These are phyloP conservation scores for Rhodotorula mucilaginosa DNA, from an alignment of 1,284 basidiomycete species.

Conservation along the genomic window DNA sequence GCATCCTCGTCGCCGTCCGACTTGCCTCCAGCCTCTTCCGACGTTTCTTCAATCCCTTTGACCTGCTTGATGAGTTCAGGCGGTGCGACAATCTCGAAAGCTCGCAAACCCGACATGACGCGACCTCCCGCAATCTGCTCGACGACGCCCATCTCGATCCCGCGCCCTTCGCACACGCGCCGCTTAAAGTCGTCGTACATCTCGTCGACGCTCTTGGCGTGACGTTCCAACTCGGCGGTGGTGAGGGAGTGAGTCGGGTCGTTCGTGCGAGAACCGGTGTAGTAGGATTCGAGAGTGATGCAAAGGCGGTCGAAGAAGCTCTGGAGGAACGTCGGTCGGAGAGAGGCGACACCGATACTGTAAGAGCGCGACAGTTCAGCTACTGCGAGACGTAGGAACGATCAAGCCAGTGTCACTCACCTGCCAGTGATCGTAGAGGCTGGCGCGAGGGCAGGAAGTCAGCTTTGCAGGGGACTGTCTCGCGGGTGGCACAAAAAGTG, in stretches of 20 bases:
- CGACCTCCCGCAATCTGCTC: conserved; percentile 51
- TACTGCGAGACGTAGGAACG: not conserved
- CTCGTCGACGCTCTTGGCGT: conserved; percentile 48
- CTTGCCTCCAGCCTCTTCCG: not conserved
- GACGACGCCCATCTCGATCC: conserved; percentile 48
- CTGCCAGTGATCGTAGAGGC: conserved; percentile 52
- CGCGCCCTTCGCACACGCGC: conserved; percentile 49
- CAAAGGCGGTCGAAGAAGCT: conserved; percentile 51
- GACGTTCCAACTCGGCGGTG: conserved; percentile 45
- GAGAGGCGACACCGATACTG: conserved; percentile 47
- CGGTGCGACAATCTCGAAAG: conserved; percentile 46
- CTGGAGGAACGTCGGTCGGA: conserved; percentile 51
- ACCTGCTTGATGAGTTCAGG: conserved; percentile 39
- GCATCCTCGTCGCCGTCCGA: not conserved
- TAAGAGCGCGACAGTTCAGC: not conserved
- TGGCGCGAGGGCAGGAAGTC: not conserved
- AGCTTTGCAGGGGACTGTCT: too few relatives aligned
- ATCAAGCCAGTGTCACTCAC: not conserved
- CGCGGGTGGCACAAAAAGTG: not conserved
- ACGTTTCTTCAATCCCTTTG: conserved; percentile 36
- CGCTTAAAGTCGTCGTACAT: conserved; percentile 48
- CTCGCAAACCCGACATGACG: conserved; percentile 51
- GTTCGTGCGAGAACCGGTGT: conserved; percentile 48
- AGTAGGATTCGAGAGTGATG: conserved; percentile 50
- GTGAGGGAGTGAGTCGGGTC: conserved; percentile 48